Evolutionary conservation across 2,329 filamentous ascomycete species (phyloP), one percentile per base, ranked within the genome.

Genomic region (Aureobasidium sp.): DNA sequence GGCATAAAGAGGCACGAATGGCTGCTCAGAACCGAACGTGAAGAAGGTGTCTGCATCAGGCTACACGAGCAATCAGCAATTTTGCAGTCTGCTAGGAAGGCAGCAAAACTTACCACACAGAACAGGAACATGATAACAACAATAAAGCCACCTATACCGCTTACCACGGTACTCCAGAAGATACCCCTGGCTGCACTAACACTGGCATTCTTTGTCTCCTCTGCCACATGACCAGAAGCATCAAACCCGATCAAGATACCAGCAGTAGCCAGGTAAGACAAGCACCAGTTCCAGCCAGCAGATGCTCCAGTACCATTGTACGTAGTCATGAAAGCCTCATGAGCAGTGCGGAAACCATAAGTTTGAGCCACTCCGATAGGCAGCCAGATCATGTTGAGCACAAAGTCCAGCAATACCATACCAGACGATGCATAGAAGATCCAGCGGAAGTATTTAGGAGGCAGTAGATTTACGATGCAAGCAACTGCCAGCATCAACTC

Each of bases 161-260:
- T 83, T 9, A 75, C 79, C 6, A 82, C 74, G 0, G 82, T 83
- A 65, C 81, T 84, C 77, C 78, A 83, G 69, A 84, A 85, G 58
- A 84, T 84, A 31, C 80, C 82, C 31, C 78, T 74, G 0, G 82
- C 82, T 9, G 82, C 81, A 19, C 78, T 76, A 0, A 81, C 53
- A 21, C 74, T 77, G 2, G 81, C 82, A 62, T 84, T 81, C 69
- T 82, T 81, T 1, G 82, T 85, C 67, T 84, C 82, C 64, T 85
- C 82, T 0, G 81, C 80, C 25, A 85, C 79, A 63, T 84, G 82
- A 1, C 82, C 82, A 1, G 79, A 81, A 0, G 82, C 82, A 68
- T 85, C 82, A 57, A 83, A 84, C 1, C 82, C 82, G 57, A 85
- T 83, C 61, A 85, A 66, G 40, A 84, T 79, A 46, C 82, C 82